Conservation (phyloP, 805 yeast genomes). For the Danielia oregonensis region DNA sequence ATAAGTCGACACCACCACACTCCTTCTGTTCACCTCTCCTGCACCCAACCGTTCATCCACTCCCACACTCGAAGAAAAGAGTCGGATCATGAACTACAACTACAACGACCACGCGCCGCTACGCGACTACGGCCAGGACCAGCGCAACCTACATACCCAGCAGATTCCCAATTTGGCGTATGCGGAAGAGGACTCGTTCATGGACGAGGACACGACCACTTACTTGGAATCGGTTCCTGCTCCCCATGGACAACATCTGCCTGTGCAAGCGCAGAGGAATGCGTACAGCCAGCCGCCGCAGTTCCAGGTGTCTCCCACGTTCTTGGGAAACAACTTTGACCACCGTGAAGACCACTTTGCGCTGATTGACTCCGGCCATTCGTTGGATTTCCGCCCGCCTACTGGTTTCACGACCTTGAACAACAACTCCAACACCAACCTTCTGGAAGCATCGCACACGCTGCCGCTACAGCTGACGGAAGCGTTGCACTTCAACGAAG, state of each 20-base stretch:
- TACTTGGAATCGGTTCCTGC: constrained; percentile 6
- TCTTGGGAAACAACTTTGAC: constrained; percentile 15
- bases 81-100: constrained; percentile 4
- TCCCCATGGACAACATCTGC: constrained; percentile 7
- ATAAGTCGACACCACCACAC: no score
- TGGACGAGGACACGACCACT: constrained; percentile 36
- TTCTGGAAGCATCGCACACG: constrained; percentile 33
- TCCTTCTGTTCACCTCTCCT: no score
- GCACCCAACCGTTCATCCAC: no score
- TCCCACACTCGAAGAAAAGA: no score
- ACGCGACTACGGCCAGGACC: neutral
- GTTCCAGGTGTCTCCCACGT: constrained; percentile 22
- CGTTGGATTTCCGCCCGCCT: constrained; percentile 37
- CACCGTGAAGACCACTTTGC: constrained; percentile 24
- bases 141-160: constrained; percentile 1
- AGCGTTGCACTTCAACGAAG: neutral
- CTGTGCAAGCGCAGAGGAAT: constrained; percentile 7
- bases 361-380: constrained; percentile 31
- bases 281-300: constrained; percentile 5
- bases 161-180: constrained; percentile 4
- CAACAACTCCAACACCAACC: constrained; percentile 37
- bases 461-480: constrained; percentile 15
- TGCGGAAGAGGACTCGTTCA: constrained; percentile 25
- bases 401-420: constrained; percentile 37
- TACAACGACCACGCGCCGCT: neutral